Percentiles rank a stretch among this genome's conserved stretches.
phyloP scores from a whole-genome alignment of 352 stramenopile species.

The Phytophthora litchii region DNA sequence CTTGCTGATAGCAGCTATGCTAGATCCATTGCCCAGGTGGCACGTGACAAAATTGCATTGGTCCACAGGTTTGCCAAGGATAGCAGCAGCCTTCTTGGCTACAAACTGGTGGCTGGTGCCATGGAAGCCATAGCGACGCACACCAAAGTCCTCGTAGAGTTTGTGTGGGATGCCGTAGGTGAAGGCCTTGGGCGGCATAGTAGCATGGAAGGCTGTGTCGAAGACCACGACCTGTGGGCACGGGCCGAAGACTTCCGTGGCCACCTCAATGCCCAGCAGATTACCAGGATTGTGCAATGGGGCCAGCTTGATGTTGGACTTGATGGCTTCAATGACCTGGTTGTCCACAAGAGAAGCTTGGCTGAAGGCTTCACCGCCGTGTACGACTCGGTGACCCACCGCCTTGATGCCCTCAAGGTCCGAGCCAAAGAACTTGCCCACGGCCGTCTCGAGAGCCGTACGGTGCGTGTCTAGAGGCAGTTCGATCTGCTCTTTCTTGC shows the following conservation, averaged over 20 bases:
- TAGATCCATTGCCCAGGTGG: constrained; percentile 90
- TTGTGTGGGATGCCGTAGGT: constrained; percentile 83
- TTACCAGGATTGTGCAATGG: constrained; percentile 91
- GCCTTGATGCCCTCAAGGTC: constrained; percentile 62
- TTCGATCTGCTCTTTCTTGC: constrained; percentile 60
- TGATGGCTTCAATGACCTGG: constrained; percentile 58
- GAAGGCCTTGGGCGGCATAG: constrained; percentile 82
- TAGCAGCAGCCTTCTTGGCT: constrained; percentile 62
- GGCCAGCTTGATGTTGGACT: constrained; percentile 67
- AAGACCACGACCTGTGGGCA: constrained; percentile 88
- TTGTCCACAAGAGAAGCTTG: constrained; percentile 61
- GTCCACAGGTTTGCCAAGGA: constrained; percentile 61
- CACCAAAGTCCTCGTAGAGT: constrained; percentile 80
- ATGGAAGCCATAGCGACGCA: constrained; percentile 92
- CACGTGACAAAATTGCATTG: constrained; percentile 83
- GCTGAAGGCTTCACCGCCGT: constrained; percentile 83
- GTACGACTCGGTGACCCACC: constrained; percentile 89
- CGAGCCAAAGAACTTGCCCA: constrained; percentile 65
- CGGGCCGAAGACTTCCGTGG: constrained; percentile 71
- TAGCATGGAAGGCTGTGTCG: constrained; percentile 91
- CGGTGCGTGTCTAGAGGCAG: constrained; percentile 60
- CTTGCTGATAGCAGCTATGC: constrained; percentile 76
- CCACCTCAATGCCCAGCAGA: constrained; percentile 85
- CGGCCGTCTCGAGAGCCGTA: constrained; percentile 61
- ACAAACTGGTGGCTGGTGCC: constrained; percentile 91